A percentile compares a stretch with the other conserved stretches of the same genome.
These are phyloP conservation scores for Diplocarpon mali DNA, from an alignment of 2,329 filamentous ascomycete species.

Conservation along the genomic window DNA sequence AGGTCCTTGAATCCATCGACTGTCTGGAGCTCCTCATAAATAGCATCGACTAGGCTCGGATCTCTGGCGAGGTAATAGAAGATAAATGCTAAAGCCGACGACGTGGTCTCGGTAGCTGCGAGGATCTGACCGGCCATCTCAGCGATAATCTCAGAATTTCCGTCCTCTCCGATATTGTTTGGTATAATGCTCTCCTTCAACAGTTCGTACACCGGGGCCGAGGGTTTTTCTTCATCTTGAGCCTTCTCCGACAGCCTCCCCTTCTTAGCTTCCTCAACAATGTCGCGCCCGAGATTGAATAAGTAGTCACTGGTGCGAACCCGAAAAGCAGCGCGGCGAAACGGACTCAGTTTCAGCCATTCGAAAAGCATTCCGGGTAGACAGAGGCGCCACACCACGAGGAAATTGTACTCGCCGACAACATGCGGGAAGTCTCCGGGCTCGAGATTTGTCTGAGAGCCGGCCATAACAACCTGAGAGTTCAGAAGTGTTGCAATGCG, in stretches of 20 bases:
- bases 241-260: neutral
- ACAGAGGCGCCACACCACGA: constrained; percentile 11
- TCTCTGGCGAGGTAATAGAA: constrained; percentile 6
- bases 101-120: constrained; percentile 8
- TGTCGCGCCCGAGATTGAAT: constrained; percentile 4
- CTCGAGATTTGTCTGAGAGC: constrained; percentile 3
- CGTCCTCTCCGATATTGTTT: too few species aligned
- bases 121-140: constrained; percentile 7
- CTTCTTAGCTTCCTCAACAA: constrained; percentile 1
- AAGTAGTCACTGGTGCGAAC: constrained; percentile 6
- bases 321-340: constrained; percentile 4
- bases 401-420: constrained; percentile 11
- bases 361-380: constrained; percentile 8
- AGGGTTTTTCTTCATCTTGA: too few species aligned
- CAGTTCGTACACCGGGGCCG: too few species aligned
- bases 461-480: constrained; percentile 7
- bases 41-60: neutral
- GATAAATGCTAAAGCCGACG: constrained; percentile 8
- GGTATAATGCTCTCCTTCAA: too few species aligned
- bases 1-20: constrained; percentile 2
- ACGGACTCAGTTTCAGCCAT: constrained; percentile 6
- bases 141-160: neutral
- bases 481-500: constrained; percentile 7
- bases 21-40: constrained; percentile 3
- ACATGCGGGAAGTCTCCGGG: constrained; percentile 5